Percentiles rank a stretch among this genome's conserved stretches.
Conservation (phyloP, 1,284 basidiomycete genomes). For the Coniferiporia sulphurascens region DNA sequence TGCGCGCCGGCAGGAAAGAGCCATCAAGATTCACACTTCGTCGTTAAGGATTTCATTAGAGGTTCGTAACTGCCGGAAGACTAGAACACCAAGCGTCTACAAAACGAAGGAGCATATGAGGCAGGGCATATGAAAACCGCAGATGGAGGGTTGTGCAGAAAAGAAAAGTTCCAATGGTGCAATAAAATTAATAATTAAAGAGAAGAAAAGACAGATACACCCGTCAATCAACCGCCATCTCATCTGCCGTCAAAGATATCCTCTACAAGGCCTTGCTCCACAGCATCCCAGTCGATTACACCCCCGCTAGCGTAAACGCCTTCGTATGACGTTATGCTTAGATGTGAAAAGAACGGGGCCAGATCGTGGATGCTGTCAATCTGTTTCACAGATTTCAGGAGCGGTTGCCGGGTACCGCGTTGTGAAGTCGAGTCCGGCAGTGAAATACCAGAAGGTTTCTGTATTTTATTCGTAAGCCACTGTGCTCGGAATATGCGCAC, state of each 20-base stretch:
- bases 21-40: too few relatives aligned
- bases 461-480: not conserved
- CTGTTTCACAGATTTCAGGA: slow-evolving; percentile 61
- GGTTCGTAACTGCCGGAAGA: not conserved
- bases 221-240: not conserved
- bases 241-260: slow-evolving; percentile 83
- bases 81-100: slow-evolving; percentile 8
- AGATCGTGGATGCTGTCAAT: slow-evolving; percentile 82
- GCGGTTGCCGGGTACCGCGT: slow-evolving; percentile 61
- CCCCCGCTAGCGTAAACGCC: slow-evolving; percentile 78
- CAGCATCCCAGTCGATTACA: slow-evolving; percentile 80
- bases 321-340: slow-evolving; percentile 87
- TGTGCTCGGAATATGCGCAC: not conserved
- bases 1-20: too few relatives aligned
- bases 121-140: too few relatives aligned
- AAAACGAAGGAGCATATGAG: slow-evolving; percentile 18
- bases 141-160: slow-evolving; percentile 20
- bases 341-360: slow-evolving; percentile 81
- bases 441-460: slow-evolving; percentile 5
- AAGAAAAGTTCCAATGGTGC: not conserved
- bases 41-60: not conserved
- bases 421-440: slow-evolving; percentile 19
- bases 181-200: slow-evolving; percentile 1
- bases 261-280: slow-evolving; percentile 73
- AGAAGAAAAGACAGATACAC: not conserved